Percentiles rank a stretch among this genome's conserved stretches.
These are phyloP conservation scores for Hypoxylon sp. DNA, from an alignment of 2,329 filamentous ascomycete species.

Conservation along the genomic window DNA sequence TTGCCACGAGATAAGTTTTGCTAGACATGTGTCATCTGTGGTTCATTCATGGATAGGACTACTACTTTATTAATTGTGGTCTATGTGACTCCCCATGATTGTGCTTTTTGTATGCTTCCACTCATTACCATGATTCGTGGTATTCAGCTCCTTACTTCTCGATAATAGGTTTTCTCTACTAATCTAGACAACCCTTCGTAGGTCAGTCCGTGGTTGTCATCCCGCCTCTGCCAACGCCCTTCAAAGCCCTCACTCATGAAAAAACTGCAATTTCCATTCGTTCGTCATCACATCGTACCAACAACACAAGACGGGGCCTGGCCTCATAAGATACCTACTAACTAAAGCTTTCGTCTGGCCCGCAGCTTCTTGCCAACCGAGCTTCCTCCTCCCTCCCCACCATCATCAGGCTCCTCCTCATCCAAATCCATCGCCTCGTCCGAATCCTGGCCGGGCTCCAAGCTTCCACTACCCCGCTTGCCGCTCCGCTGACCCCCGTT, in stretches of 20 bases:
- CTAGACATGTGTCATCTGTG: not conserved
- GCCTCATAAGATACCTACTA: too few species aligned
- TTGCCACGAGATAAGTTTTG: not conserved
- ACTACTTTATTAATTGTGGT: slow-evolving; percentile 18
- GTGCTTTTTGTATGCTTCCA: not conserved
- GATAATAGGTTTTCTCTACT: not conserved
- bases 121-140: not conserved
- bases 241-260: not conserved
- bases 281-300: not conserved
- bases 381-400: slow-evolving; percentile 59
- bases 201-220: not conserved
- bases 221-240: not conserved
- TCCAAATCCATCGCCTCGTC: slow-evolving; percentile 71
- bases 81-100: not conserved
- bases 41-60: slow-evolving; percentile 1
- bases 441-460: slow-evolving; percentile 56
- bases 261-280: not conserved
- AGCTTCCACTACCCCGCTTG: slow-evolving; percentile 55
- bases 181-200: not conserved
- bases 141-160: not conserved
- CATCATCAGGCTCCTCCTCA: slow-evolving; percentile 63
- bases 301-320: not conserved
- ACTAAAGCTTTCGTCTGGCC: slow-evolving; percentile 67
- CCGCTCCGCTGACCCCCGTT: slow-evolving; percentile 49
- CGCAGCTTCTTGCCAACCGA: slow-evolving; percentile 65